Base-by-base conservation (phyloP, 2,329 filamentous ascomycete genomes). In the Rutstroemia sp. region DNA sequence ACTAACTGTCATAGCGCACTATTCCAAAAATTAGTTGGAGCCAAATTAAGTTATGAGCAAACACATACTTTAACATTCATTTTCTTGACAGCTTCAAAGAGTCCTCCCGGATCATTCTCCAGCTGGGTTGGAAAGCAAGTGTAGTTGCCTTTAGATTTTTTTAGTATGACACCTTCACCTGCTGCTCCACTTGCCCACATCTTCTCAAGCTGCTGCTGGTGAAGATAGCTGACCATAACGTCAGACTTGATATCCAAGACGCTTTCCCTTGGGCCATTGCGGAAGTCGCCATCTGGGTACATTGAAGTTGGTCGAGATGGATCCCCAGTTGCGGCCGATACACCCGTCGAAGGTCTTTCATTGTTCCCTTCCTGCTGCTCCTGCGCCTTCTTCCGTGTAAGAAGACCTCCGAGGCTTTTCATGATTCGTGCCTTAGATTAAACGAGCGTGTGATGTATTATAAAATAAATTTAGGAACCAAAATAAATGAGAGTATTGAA, bases 1-100 rank as follows among this genome's bases (percentile, higher is more conserved):
- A 65, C 81, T 84, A 60, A 87, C 75, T 3, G 84, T 88, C 78
- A 87, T 84, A 51, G 83, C 83, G 63, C 78, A 82, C 80, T 85
- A 39, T 10, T 19, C 12, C 40, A 16, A 16, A 17, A 17, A 14
- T 55, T 45, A 55, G 23, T 19, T 48, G 17, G 48, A 40, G 9
- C 17, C 14, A n/a, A 2, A 16, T 17, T n/a, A 1, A 14, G 17
- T 40, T 16, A 6, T 16, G 38, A 40, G 17, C 6, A 40, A 6
- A 14, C 16, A 69, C 75, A 61, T 72, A 81, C 79, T 66, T 73
- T 72, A 55, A 82, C 78, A 59, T 83, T 83, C 58, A 83, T 67
- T 17, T 68, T 66, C 52, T 72, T 63, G 12, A 80, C 68, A 30
- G 76, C 73, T 44, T 79, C 73, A 63, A 74, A 80, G 54, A 84